A percentile compares a stretch with the other conserved stretches of the same genome.
Conservation (phyloP, 495 filamentous ascomycete genomes). For the Delitschia confertaspora region DNA sequence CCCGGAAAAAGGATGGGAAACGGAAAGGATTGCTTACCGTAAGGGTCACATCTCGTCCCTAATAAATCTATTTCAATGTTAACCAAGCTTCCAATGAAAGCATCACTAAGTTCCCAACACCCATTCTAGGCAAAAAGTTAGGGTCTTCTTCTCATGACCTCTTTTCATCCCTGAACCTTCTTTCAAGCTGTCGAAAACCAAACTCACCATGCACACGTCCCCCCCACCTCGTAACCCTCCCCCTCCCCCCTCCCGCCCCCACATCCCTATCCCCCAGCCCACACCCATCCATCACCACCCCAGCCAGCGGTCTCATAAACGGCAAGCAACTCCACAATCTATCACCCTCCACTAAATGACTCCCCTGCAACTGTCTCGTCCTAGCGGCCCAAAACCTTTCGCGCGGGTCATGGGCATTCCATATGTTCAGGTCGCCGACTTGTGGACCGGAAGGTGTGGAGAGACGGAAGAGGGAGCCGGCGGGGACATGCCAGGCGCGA, state of each 20-base stretch:
- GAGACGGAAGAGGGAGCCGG: conserved; percentile 57
- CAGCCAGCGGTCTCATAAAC: conserved; percentile 63
- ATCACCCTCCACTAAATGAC: conserved; percentile 60
- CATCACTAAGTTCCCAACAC: no score
- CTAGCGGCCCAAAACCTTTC: conserved; percentile 73
- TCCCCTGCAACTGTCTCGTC: conserved; percentile 67
- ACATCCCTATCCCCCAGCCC: conserved; percentile 41
- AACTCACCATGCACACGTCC: conserved; percentile 58
- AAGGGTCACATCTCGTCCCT: conserved; percentile 69
- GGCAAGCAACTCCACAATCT: conserved; percentile 69
- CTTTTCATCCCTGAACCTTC: no score
- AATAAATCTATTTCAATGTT: no score
- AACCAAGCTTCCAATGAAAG: no score
- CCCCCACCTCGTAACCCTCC: conserved; percentile 34
- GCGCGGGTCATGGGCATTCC: conserved; percentile 63
- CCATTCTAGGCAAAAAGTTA: no score
- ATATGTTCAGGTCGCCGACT: conserved; percentile 69
- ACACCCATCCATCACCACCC: conserved; percentile 62
- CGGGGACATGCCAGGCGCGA: conserved; percentile 29
- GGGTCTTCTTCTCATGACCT: no score
- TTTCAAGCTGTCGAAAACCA: no score
- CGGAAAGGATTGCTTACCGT: conserved; percentile 41
- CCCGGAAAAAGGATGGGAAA: no score
- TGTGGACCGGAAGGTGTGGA: conserved; percentile 67
- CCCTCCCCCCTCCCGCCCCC: conserved; percentile 44